Evolutionary conservation across 192 early-diverging fungal genomes (phyloP), one percentile per base, ranked within the genome.

Genomic region (Coemansia sp.): DNA sequence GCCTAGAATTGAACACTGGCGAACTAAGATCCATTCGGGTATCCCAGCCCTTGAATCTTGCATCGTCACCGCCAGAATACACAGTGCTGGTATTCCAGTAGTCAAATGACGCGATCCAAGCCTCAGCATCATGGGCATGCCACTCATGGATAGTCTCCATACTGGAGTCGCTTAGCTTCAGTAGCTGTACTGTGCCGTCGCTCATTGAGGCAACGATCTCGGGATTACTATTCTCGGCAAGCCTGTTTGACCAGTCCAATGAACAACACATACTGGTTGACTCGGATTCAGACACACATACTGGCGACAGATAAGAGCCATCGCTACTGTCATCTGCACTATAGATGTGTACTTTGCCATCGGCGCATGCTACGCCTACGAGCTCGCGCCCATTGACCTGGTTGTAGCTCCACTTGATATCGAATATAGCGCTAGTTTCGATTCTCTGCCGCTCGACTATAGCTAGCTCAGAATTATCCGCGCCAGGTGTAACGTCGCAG

Each of bases 31-130:
- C 75, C 53, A 83, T 85, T 2, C 97, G 84, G 33, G 82, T 68
- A 79, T 99, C 97, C 96, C 96, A 99, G 11, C 88, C 89, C 79
- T 94, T 96, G 33, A 97, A 87, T 15, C 83, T 69, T 39, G 88
- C 88, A 71, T 99, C 97, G 78, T 99, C 97, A 9, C 90, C 97
- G 9, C 95, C 81, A 0, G 76, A 73, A 29, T 90, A 99, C 10
- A 99, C 77, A 0, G 90, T 50, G 27, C 85, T 77, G 0, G 91
- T 69, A 46, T 90, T 81, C 88, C 92, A 94, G 63, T 93, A 92
- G 77, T 99, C 89, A 73, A 93, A 98, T n/a, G 90, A 89, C 7
- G 88, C 86, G 52, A 94, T 95, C 97, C 97, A 99, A 12, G 96
- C 95, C 72, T 98, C 96, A 41, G 92, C 87, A 34, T 91, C 91